Conservation (phyloP, 163 green algal species). For the Chlorella variabilis region DNA sequence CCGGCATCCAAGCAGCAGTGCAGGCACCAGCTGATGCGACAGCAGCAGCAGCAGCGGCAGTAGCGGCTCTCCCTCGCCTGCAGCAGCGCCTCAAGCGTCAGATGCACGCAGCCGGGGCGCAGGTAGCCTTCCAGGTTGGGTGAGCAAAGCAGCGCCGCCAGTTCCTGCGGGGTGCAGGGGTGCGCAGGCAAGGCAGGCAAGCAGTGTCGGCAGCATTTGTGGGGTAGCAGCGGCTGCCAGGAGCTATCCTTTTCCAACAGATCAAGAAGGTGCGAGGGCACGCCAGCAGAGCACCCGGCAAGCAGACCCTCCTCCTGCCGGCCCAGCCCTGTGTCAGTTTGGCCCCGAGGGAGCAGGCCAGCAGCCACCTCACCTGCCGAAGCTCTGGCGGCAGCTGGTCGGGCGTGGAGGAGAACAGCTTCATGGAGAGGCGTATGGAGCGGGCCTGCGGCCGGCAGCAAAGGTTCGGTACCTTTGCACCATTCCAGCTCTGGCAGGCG, state of each 20-base stretch:
- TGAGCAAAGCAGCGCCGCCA: neutral
- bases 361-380: neutral
- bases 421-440: neutral
- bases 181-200: no score
- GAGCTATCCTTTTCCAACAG: no score
- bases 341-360: no score
- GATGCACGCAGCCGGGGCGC: slow-evolving; percentile 24
- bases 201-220: no score
- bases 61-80: neutral
- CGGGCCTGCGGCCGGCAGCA: neutral
- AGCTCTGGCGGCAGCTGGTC: slow-evolving; percentile 7
- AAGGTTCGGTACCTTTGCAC: neutral
- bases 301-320: no score
- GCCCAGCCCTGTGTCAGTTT: no score
- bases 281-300: no score
- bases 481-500: no score
- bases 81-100: slow-evolving; percentile 21
- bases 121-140: slow-evolving; percentile 18
- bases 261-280: no score
- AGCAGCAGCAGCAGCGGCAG: neutral
- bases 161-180: no score
- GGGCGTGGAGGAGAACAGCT: slow-evolving; percentile 9
- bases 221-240: no score
- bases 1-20: neutral
- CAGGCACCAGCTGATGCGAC: no score